These are phyloP conservation scores for Penicillium nordicum DNA, from an alignment of 2,329 filamentous ascomycete species.

Conservation along the genomic window DNA sequence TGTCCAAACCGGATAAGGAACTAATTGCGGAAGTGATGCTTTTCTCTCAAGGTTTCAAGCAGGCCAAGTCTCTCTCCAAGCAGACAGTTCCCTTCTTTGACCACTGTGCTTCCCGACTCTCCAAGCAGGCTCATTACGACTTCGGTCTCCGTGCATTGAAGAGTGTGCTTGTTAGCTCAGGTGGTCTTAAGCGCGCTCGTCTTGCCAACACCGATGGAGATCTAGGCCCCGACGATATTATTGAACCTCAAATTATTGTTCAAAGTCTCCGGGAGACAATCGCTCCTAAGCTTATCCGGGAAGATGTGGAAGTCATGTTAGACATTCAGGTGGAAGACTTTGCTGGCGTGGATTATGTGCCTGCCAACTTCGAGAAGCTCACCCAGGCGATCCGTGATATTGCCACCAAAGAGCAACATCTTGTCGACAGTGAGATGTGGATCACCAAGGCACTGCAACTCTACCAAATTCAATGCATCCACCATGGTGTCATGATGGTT, in stretches of 20 bases:
- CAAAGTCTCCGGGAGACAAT: conserved; percentile 98
- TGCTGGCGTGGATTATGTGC: conserved; percentile 88
- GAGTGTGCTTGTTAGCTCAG: conserved; percentile 96
- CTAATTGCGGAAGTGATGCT: conserved; percentile 99
- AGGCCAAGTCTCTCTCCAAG: conserved; percentile 88
- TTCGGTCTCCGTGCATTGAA: conserved; percentile 97
- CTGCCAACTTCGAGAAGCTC: conserved; percentile 77
- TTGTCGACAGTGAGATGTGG: conserved; percentile 91
- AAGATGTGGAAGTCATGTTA: conserved; percentile 85
- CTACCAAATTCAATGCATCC: conserved; percentile 95
- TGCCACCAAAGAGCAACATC: conserved; percentile 71
- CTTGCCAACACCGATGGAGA: conserved; percentile 58
- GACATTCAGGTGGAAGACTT: conserved; percentile 81
- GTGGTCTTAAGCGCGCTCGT: conserved; percentile 81
- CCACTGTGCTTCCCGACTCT: conserved; percentile 73
- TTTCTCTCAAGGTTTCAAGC: conserved; percentile 97
- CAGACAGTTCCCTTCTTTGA: conserved; percentile 99
- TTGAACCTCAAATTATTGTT: conserved; percentile 96
- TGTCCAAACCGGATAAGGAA: conserved; percentile 99
- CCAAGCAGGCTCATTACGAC: conserved; percentile 98
- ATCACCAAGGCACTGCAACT: conserved; percentile 96
- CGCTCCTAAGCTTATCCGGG: conserved; percentile 90
- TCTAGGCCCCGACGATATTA: conserved; percentile 64
- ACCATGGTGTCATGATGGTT: conserved; percentile 99
- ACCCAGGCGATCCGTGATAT: conserved; percentile 77